Evolutionary conservation across 1,284 basidiomycete species (phyloP).

Genomic region (Xerocomus nothofagi): DNA sequence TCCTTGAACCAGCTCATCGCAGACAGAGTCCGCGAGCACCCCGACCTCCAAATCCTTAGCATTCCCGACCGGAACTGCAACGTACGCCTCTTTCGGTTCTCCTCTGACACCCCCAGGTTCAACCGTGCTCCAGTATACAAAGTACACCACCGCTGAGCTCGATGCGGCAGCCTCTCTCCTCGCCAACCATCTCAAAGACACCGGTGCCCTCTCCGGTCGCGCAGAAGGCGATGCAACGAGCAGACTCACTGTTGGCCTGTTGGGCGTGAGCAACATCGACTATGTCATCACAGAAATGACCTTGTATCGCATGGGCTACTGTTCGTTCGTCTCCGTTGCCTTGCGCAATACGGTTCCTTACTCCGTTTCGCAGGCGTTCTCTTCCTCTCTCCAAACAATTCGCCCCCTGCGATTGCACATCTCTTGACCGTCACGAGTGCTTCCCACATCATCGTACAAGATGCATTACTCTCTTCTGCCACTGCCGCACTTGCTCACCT

Average conservation of each 20-base stretch:
- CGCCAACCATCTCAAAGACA: conserved; percentile 29
- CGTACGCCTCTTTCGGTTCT: conserved; percentile 2
- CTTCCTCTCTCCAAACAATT: conserved; percentile 58
- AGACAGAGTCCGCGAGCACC: conserved; percentile 17
- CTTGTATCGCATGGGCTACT: conserved; percentile 34
- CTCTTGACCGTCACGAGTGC: conserved; percentile 50
- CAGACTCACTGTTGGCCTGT: conserved; percentile 27
- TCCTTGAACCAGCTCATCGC: conserved; percentile 30
- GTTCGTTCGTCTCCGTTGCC: conserved; percentile 13
- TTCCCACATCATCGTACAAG: conserved; percentile 40
- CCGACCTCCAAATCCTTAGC: conserved; percentile 20
- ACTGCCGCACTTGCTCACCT: conserved; percentile 18
- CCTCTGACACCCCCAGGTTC: neutral
- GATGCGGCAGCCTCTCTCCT: conserved; percentile 30
- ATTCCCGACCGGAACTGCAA: conserved; percentile 22
- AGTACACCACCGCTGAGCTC: conserved; percentile 26
- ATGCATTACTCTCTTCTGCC: conserved; percentile 15
- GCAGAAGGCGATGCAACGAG: conserved; percentile 26
- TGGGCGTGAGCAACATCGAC: conserved; percentile 31
- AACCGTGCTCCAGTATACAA: conserved; percentile 19
- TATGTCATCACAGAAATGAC: conserved; percentile 32
- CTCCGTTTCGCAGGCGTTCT: conserved; percentile 29
- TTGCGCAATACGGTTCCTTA: neutral
- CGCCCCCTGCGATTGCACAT: conserved; percentile 54
- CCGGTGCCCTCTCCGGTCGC: conserved; percentile 21